A percentile compares a stretch with the other conserved stretches of the same genome.
Conservation (phyloP, 441 rosid genomes). For the Populus hybrid region DNA sequence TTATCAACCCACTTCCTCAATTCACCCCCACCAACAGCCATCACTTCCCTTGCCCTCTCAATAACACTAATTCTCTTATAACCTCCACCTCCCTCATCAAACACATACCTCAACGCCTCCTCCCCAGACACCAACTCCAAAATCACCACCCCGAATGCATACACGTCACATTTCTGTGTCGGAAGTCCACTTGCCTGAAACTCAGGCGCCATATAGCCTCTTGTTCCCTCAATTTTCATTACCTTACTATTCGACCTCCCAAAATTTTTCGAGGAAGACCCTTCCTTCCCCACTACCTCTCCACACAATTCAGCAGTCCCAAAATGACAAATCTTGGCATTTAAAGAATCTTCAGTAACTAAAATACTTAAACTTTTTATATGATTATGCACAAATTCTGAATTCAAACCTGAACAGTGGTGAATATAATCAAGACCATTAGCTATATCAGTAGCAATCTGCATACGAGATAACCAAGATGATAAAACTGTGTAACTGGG, state of each 20-base stretch:
- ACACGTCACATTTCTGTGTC: constrained; percentile 72
- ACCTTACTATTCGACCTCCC: constrained; percentile 27
- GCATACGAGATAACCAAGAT: constrained; percentile 70
- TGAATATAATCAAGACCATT: constrained; percentile 88
- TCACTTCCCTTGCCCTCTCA: constrained; percentile 48
- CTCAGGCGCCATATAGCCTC: constrained; percentile 91
- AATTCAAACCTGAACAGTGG: constrained; percentile 50
- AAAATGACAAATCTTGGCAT: constrained; percentile 79
- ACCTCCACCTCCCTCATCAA: constrained; percentile 38
- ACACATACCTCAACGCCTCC: constrained; percentile 63
- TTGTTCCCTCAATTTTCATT: constrained; percentile 58
- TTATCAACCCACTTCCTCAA: constrained; percentile 76
- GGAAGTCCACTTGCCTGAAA: constrained; percentile 46
- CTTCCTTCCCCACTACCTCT: constrained; percentile 36
- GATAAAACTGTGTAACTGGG: constrained; percentile 65
- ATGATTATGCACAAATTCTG: constrained; percentile 64
- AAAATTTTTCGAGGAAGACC: constrained; percentile 15
- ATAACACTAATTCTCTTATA: constrained; percentile 52
- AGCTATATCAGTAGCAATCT: constrained; percentile 78
- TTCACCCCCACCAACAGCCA: constrained; percentile 28
- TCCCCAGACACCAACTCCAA: constrained; percentile 75
- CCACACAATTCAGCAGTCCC: constrained; percentile 88
- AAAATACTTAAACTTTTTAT: constrained; percentile 60
- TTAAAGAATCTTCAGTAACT: constrained; percentile 54
- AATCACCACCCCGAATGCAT: constrained; percentile 71